phyloP scores from a whole-genome alignment of 352 stramenopile species.

The Phytophthora europaea region DNA sequence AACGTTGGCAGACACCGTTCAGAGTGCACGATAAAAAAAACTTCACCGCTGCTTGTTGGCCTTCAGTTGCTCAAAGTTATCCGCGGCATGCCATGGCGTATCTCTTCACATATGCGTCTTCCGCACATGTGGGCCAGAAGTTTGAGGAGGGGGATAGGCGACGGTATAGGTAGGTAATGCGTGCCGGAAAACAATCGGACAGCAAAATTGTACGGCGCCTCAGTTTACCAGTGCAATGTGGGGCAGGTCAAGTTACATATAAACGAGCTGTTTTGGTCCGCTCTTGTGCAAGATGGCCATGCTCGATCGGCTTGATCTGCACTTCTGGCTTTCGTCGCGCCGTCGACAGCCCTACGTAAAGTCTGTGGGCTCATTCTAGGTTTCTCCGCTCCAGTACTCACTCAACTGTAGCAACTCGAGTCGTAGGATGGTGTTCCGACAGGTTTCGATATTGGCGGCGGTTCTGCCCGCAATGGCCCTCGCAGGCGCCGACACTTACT shows the following conservation, averaged over 20 bases:
- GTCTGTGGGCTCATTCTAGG: slow-evolving; percentile 25
- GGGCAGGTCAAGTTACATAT: slow-evolving; percentile 1
- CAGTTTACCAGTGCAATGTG: slow-evolving; percentile 4
- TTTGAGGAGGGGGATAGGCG: slow-evolving; percentile 4
- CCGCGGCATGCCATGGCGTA: neutral
- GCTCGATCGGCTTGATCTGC: slow-evolving; percentile 37
- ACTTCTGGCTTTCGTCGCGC: slow-evolving; percentile 23
- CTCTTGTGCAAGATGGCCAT: slow-evolving; percentile 24
- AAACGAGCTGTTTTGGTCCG: slow-evolving; percentile 4
- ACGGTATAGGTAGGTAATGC: slow-evolving; percentile 1
- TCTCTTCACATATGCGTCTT: neutral
- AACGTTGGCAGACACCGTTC: neutral
- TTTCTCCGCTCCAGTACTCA: slow-evolving; percentile 17
- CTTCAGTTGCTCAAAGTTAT: neutral
- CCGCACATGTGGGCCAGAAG: slow-evolving; percentile 1
- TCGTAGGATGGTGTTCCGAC: slow-evolving; percentile 22
- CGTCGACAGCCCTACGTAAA: slow-evolving; percentile 13
- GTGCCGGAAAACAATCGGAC: slow-evolving; percentile 5
- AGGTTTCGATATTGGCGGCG: slow-evolving; percentile 20
- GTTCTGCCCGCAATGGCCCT: slow-evolving; percentile 23
- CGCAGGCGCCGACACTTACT: slow-evolving; percentile 38
- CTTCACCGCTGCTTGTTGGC: neutral
- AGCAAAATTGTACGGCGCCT: neutral
- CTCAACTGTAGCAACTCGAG: slow-evolving; percentile 14
- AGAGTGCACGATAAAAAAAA: neutral